Percentiles rank a stretch among this genome's conserved stretches.
Conservation (phyloP, 768 basidiomycete genomes). For the Hygrocybe coccinea region DNA sequence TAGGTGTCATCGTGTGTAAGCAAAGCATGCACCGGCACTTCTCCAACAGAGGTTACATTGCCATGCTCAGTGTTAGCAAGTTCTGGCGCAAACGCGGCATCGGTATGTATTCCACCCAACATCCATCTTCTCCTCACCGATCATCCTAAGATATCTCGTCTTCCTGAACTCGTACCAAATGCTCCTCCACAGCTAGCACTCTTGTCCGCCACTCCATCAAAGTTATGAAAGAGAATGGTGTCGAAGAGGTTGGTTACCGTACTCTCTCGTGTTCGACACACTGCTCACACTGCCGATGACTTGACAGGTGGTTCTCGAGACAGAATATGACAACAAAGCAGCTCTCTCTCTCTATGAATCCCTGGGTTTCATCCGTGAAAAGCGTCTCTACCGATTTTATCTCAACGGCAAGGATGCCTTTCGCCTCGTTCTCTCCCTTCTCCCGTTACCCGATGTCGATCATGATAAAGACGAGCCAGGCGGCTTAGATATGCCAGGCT, state of each 20-base stretch:
- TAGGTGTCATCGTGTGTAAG: constrained; percentile 96
- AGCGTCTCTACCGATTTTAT: constrained; percentile 91
- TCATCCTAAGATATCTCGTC: constrained; percentile 38
- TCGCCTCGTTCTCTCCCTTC: constrained; percentile 65
- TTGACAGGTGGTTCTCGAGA: constrained; percentile 84
- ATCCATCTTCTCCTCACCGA: constrained; percentile 39
- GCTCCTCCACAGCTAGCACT: constrained; percentile 58
- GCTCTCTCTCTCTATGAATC: constrained; percentile 87
- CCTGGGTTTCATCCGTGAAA: constrained; percentile 93
- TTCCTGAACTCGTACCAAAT: constrained; percentile 1
- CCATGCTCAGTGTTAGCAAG: constrained; percentile 90
- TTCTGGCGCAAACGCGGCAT: constrained; percentile 86
- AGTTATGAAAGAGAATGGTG: constrained; percentile 76
- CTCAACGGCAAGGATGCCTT: constrained; percentile 97
- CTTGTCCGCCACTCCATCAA: constrained; percentile 80
- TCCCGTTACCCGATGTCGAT: constrained; percentile 36
- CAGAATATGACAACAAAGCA: constrained; percentile 87
- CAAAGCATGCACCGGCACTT: constrained; percentile 79
- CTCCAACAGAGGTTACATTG: constrained; percentile 90
- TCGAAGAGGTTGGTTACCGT: constrained; percentile 72
- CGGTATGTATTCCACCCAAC: constrained; percentile 51
- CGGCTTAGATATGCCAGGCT: background rate
- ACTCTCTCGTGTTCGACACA: constrained; percentile 8
- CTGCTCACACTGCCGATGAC: background rate
- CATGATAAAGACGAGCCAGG: constrained; percentile 22